Base-by-base conservation (phyloP, 2,329 filamentous ascomycete species). In the Colletotrichum sp. region DNA sequence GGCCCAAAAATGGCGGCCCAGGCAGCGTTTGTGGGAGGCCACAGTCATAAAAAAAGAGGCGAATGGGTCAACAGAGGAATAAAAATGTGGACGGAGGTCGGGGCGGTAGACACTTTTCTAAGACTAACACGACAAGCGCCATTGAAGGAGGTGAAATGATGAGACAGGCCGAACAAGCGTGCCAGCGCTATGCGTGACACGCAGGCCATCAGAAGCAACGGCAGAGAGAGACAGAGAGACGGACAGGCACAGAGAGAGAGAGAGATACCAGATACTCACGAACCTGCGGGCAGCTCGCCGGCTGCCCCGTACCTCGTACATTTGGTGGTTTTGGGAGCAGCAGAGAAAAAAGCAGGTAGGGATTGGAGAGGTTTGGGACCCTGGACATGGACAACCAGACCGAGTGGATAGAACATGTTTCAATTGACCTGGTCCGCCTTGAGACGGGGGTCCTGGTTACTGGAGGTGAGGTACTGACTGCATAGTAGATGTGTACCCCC, bases 321-420 rank as follows among this genome's bases (percentile, higher is more conserved):
- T 52, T 70, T 32, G 34, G 55, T 60, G 28, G 16, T 18, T 62
- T 28, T 9, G 34, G 32, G 26, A 44, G 30, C 26, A 60, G 34
- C 32, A 69, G 52, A 32, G 28, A 21, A 26, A 52, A 21, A 62
- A 34, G 16, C 34, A 26, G 68, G 34, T 59, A 69, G 64, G 57
- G 57, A 60, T 64, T 69, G 64, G 70, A 69, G 57, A 64, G 57
- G 71, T 68, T 67, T 73, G 59, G 65, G 49, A 64, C 57, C 57
- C 73, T 64, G 32, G 57, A n/a, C 64, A 72, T 66, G 59, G 64
- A 59, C 26, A 49, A 15, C 8, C 57, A 72, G 59, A 63, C 55
- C 55, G 26, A 55, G 64, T 76, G 70, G 70, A 57, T 76, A 73
- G 63, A 73, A 68, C 64, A 76, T 76, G 70, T 76, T 76, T 76